Evolutionary conservation across 2,329 filamentous ascomycete genomes (phyloP), one percentile per base, ranked within the genome.

Genomic region (Aspergillus udagawae): DNA sequence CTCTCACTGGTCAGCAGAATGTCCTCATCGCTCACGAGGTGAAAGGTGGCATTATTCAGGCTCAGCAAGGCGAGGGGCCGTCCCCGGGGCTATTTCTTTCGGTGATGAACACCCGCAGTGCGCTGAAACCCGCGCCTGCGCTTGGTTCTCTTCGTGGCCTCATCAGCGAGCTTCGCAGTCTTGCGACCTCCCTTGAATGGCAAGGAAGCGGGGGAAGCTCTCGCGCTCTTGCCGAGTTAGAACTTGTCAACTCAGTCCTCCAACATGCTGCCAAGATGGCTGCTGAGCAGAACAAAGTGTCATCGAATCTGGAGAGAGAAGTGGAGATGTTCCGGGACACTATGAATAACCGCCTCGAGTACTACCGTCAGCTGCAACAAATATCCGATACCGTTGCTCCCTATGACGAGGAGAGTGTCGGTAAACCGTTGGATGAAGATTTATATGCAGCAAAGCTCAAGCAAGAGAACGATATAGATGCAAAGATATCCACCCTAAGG

Each of bases 371-470:
- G 67, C 80, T 97, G 10, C 94, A 97, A 69, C 83, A 85, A 27
- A 86, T 97, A n/a, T 97, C 92, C 0, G 93, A 97, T 69, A 90
- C 86, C 20, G 91, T 97, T 0, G 83, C 84, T 4, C 87, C 89
- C 1, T 90, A 89, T 55, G 87, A 91, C 56, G 86, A 88, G 10
- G 70, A 73, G 28, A 79, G 80, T 52, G 75, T 83, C 23, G 81
- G 86, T 23, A 78, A 83, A 12, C 79, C 78, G 2, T 77, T 87
- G 10, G 82, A 89, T 47, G 71, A 77, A 10, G 66, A 64, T 6
- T 75, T 84, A 21, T 79, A 80, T 41, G 63, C 70, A 8, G 65
- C 70, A 0, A 74, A 78, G 7, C 63, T 75, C 2, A 64, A 75
- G 14, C 70, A 75, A 44, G 86, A 88, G 68, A 71, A 82, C 3